Base-by-base conservation (phyloP, 148 eudicot species). In the Fagopyrum tataricum region DNA sequence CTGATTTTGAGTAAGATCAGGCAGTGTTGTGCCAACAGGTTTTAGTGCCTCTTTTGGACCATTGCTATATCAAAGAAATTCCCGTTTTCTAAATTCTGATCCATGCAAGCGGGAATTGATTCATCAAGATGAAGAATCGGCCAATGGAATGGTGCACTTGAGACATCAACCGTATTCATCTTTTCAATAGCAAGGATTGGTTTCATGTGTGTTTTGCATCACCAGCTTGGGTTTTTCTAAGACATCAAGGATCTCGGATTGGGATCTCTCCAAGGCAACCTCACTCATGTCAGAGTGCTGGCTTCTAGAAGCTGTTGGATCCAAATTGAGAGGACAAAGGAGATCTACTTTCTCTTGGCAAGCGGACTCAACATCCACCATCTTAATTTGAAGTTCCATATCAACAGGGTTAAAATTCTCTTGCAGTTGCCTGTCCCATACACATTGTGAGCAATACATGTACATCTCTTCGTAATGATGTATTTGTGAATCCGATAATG, bases 401-500 rank as follows among this genome's bases (percentile, higher is more conserved):
- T 76, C 76, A 40, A 46, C 76, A 1, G 68, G 9, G 61, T 74
- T 76, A 76, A 21, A 47, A 82, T 76, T 78, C 61, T 78, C 85
- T 72, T 81, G 80, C 74, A 75, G 43, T n/a, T 79, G 77, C 70
- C 73, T 82, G 14, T 85, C 90, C 70, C 69, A 64, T 64, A 64
- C 14, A 8, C 43, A 92, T 68, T 84, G 91, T 5, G 86, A 87
- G 64, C 88, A 83, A 74, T 78, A 79, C 58, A 79, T 51, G 67
- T 88, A 84, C 73, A 62, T 82, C 51, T 80, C 87, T 71, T 82
- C 84, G 31, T 85, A 83, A 74, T 86, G 90, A 44, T 85, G 91
- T 66, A 89, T 79, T 74, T 85, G 87, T 55, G 97, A 89, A 79
- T 89, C 97, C n/a, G 97, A 91, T 76, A 81, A 86, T 23, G 97